Conservation (phyloP, 208 protist genomes). For the Leishmania lainsoni region DNA sequence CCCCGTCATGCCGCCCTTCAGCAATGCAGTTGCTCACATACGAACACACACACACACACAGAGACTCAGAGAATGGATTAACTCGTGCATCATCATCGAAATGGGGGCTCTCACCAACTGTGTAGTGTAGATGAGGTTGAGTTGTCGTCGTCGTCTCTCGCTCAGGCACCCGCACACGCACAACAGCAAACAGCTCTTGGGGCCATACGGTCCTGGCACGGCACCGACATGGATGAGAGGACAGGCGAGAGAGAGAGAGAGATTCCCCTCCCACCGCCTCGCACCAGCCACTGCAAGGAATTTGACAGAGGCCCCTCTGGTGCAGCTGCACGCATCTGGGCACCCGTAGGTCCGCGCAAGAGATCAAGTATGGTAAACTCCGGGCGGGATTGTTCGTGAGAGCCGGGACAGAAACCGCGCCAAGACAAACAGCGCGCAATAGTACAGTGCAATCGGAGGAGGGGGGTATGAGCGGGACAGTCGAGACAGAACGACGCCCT, state of each 20-base stretch:
- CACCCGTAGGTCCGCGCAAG: constrained; percentile 65
- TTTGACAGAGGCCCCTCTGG: constrained; percentile 25
- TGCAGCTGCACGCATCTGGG: constrained; percentile 35
- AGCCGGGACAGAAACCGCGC: constrained; percentile 14
- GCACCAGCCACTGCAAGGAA: constrained; percentile 33
- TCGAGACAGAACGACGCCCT: background rate
- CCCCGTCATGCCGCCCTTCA: background rate
- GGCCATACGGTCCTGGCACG: constrained; percentile 32
- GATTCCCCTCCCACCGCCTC: background rate
- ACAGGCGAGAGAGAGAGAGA: background rate
- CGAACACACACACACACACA: constrained; percentile 5
- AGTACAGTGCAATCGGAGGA: background rate
- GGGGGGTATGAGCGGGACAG: background rate
- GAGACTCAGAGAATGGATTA: constrained; percentile 56
- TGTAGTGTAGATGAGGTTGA: constrained; percentile 38
- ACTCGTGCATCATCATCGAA: constrained; percentile 44
- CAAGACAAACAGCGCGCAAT: background rate
- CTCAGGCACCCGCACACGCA: background rate
- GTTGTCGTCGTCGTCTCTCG: constrained; percentile 34
- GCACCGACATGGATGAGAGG: constrained; percentile 11
- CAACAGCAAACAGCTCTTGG: constrained; percentile 12
- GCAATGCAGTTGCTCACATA: background rate
- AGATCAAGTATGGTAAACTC: constrained; percentile 61
- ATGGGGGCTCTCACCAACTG: constrained; percentile 45
- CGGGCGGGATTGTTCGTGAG: constrained; percentile 72